A percentile compares a stretch with the other conserved stretches of the same genome.
Conservation (phyloP, 75 land plant species). For the Selaginella tamariscina region DNA sequence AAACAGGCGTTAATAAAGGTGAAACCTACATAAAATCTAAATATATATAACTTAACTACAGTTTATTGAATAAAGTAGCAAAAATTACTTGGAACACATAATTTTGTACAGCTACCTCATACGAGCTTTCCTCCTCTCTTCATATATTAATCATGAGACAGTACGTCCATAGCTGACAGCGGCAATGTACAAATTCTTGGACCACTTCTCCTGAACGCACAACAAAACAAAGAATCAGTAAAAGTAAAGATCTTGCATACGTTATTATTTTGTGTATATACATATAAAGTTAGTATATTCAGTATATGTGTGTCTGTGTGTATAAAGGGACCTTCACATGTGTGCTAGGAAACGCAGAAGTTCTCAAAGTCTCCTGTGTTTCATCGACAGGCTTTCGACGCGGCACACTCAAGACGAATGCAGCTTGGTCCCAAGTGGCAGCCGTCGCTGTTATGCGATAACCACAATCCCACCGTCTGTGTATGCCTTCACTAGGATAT, state of each 20-base stretch:
- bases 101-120: too few species aligned
- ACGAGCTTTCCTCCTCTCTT: too few species aligned
- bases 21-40: too few species aligned
- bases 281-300: too few species aligned
- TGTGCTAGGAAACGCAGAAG: slow-evolving; percentile 76
- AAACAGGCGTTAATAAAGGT: too few species aligned
- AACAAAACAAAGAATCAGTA: neutral
- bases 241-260: too few species aligned
- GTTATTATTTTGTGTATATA: too few species aligned
- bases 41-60: too few species aligned
- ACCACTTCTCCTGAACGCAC: slow-evolving; percentile 79
- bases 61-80: too few species aligned
- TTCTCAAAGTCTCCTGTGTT: slow-evolving; percentile 76
- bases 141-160: slow-evolving; percentile 57
- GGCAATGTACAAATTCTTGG: slow-evolving; percentile 72
- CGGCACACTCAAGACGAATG: slow-evolving; percentile 67
- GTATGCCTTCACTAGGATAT: slow-evolving; percentile 93
- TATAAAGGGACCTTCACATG: slow-evolving; percentile 85
- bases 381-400: slow-evolving; percentile 62
- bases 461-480: slow-evolving; percentile 77
- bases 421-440: slow-evolving; percentile 84
- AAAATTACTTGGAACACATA: too few species aligned
- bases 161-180: slow-evolving; percentile 75
- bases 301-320: too few species aligned
- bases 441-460: slow-evolving; percentile 80